phyloP scores from a whole-genome alignment of 23 red algal genomes.

The Chondrus crispus region DNA sequence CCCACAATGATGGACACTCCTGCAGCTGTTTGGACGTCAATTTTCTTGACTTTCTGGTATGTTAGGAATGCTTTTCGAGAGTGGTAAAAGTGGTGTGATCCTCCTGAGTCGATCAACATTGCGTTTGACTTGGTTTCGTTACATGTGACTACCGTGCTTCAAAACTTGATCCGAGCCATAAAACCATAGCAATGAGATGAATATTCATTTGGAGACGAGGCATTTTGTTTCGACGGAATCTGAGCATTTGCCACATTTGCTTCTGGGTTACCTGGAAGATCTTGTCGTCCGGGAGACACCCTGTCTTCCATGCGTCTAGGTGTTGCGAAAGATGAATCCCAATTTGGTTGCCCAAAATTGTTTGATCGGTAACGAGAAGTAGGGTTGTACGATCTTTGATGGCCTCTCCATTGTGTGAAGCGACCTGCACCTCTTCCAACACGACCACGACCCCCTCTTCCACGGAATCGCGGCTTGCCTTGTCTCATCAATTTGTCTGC shows the following conservation, averaged over 20 bases:
- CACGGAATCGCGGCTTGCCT: background rate
- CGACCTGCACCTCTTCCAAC: background rate
- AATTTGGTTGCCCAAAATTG: background rate
- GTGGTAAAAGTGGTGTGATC: constrained; percentile 5
- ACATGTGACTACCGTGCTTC: background rate
- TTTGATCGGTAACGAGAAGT: background rate
- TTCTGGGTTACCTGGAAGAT: background rate
- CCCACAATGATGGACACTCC: background rate
- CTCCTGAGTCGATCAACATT: background rate
- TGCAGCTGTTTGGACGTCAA: background rate
- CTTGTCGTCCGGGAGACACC: background rate
- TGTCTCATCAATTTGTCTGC: background rate
- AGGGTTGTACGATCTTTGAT: background rate
- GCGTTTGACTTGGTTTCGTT: background rate
- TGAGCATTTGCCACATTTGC: background rate
- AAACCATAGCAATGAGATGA: background rate
- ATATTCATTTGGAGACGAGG: background rate
- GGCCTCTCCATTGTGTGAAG: background rate
- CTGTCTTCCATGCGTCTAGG: background rate
- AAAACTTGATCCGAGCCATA: background rate
- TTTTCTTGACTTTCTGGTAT: background rate
- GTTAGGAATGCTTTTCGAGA: background rate
- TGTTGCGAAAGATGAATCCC: background rate
- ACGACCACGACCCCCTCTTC: background rate
- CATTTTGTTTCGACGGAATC: background rate